Conservation (phyloP, 805 yeast species). For the Priceomyces medius region DNA sequence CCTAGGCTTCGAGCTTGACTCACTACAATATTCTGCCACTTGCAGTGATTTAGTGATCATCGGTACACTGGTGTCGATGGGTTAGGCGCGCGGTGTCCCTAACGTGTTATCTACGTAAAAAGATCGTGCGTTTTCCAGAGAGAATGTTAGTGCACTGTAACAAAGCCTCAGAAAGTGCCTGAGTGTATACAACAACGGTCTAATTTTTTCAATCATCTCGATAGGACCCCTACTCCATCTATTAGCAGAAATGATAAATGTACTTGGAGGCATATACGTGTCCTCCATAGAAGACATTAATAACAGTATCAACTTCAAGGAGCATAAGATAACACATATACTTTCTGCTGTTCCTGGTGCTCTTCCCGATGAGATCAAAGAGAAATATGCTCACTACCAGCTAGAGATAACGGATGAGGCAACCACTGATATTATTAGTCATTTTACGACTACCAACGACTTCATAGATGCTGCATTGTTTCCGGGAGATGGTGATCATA, state of each 20-base stretch:
- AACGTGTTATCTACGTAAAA: too few species aligned
- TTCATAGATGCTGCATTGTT: slow-evolving; percentile 69
- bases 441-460: slow-evolving; percentile 57
- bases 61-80: too few species aligned
- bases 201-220: neutral
- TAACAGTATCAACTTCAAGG: slow-evolving; percentile 50
- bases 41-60: too few species aligned
- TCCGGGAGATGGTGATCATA: slow-evolving; percentile 11
- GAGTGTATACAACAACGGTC: neutral
- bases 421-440: slow-evolving; percentile 60
- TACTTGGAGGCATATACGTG: slow-evolving; percentile 77
- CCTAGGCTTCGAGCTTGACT: too few species aligned
- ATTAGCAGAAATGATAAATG: slow-evolving; percentile 13
- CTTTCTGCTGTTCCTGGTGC: slow-evolving; percentile 67
- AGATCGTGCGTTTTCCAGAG: too few species aligned
- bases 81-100: too few species aligned
- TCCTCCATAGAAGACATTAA: slow-evolving; percentile 71
- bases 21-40: too few species aligned
- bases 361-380: slow-evolving; percentile 51
- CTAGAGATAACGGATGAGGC: slow-evolving; percentile 74
- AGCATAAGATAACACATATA: slow-evolving; percentile 65
- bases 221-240: too few species aligned
- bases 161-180: neutral
- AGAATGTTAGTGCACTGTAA: too few species aligned
- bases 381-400: slow-evolving; percentile 52